Percentiles rank a stretch among this genome's conserved stretches.
phyloP scores from a whole-genome alignment of 768 basidiomycete genomes.

The Inosperma sp. region DNA sequence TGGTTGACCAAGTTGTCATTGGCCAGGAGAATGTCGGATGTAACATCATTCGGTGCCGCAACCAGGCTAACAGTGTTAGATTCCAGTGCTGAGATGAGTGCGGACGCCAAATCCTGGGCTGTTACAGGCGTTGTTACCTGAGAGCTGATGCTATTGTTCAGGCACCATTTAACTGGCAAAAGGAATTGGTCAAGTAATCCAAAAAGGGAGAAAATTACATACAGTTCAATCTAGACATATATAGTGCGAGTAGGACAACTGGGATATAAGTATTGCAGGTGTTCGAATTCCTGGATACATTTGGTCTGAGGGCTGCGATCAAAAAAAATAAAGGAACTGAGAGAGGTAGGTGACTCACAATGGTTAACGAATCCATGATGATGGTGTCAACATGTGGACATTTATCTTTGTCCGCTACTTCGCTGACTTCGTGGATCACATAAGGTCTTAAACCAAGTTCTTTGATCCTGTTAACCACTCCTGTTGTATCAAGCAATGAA shows the following conservation, averaged over 20 bases:
- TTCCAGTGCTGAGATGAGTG: conserved; percentile 90
- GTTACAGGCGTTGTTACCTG: conserved; percentile 90
- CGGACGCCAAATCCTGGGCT: conserved; percentile 84
- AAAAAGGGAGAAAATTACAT: conserved; percentile 27
- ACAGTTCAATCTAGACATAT: conserved; percentile 72
- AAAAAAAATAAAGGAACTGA: conserved; percentile 2
- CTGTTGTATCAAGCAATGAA: conserved; percentile 69
- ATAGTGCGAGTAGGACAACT: conserved; percentile 83
- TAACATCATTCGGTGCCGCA: conserved; percentile 77
- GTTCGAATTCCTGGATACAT: conserved; percentile 84
- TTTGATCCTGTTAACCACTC: conserved; percentile 69
- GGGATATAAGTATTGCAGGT: conserved; percentile 96
- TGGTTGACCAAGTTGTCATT: conserved; percentile 97
- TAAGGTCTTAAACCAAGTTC: conserved; percentile 77
- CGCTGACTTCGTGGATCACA: conserved; percentile 71
- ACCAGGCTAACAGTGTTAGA: conserved; percentile 90
- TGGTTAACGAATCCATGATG: conserved; percentile 81
- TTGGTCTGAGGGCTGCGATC: conserved; percentile 57
- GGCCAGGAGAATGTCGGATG: conserved; percentile 90
- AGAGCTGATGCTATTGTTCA: conserved; percentile 93
- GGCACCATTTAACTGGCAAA: conserved; percentile 82
- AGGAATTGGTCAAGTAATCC: neutral
- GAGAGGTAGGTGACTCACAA: conserved; percentile 48
- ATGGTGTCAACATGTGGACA: conserved; percentile 93
- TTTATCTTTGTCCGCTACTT: conserved; percentile 75